Evolutionary conservation across 2,329 filamentous ascomycete species (phyloP).

Genomic region (Hypoxylon sp.): DNA sequence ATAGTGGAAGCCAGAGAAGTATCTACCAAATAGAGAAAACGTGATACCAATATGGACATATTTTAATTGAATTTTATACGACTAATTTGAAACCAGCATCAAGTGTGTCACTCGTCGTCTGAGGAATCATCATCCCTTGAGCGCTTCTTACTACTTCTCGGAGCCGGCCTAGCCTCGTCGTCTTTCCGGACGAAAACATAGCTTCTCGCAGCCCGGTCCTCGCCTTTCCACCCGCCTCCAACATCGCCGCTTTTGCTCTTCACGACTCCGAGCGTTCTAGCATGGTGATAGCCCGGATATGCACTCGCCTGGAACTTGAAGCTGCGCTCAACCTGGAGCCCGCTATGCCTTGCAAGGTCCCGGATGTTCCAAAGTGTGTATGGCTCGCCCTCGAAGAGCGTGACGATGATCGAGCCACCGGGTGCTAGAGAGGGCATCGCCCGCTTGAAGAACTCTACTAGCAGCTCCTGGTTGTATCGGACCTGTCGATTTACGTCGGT

Average conservation of each 20-base stretch:
- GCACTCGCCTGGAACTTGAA: slow-evolving; percentile 76
- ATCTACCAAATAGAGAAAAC: not conserved
- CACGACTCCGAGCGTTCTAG: slow-evolving; percentile 78
- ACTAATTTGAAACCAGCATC: not conserved
- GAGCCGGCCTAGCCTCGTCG: slow-evolving; percentile 56
- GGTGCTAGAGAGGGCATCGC: slow-evolving; percentile 67
- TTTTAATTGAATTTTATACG: not conserved
- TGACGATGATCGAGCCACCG: slow-evolving; percentile 79
- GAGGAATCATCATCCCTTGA: slow-evolving; percentile 52
- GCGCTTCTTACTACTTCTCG: slow-evolving; percentile 51
- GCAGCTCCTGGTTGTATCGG: slow-evolving; percentile 86
- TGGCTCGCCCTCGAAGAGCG: slow-evolving; percentile 92
- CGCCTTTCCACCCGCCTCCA: slow-evolving; percentile 66
- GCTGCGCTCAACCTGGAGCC: slow-evolving; percentile 77
- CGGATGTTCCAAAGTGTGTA: slow-evolving; percentile 97
- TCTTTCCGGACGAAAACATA: slow-evolving; percentile 74
- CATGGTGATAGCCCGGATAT: slow-evolving; percentile 83
- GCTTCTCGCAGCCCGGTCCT: slow-evolving; percentile 68
- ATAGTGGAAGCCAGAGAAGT: not conserved
- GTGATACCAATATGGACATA: not conserved
- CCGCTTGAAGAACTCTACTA: slow-evolving; percentile 76
- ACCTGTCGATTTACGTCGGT: slow-evolving; percentile 97
- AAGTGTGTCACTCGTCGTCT: slow-evolving; percentile 36
- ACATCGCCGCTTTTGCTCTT: slow-evolving; percentile 62
- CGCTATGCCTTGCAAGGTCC: slow-evolving; percentile 85